These are phyloP conservation scores for Taxawa tesnikishii DNA, from an alignment of 2,329 filamentous ascomycete genomes.

Conservation along the genomic window DNA sequence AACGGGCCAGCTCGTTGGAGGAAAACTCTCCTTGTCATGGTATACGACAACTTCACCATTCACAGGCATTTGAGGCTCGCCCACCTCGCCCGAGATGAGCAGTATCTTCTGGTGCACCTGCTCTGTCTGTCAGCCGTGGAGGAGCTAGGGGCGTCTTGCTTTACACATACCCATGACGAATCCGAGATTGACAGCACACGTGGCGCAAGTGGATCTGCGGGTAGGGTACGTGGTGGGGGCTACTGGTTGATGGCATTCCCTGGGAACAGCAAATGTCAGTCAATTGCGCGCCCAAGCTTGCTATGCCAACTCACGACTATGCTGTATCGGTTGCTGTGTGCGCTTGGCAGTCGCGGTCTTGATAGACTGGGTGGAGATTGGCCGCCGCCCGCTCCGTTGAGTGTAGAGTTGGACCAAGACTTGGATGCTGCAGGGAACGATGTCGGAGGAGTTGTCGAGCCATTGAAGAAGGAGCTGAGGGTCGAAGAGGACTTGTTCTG, in stretches of 20 bases:
- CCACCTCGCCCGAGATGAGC: slow-evolving; percentile 68
- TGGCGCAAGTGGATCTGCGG: slow-evolving; percentile 69
- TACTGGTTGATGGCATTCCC: slow-evolving; percentile 36
- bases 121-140: slow-evolving; percentile 7
- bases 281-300: background rate
- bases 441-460: slow-evolving; percentile 61
- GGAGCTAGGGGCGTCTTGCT: background rate
- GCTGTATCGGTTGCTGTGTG: slow-evolving; percentile 44
- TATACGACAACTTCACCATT: slow-evolving; percentile 71
- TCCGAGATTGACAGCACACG: slow-evolving; percentile 67
- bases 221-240: no score
- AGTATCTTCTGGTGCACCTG: slow-evolving; percentile 88
- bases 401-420: slow-evolving; percentile 34
- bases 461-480: slow-evolving; percentile 43
- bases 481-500: slow-evolving; percentile 51
- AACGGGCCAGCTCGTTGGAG: slow-evolving; percentile 75
- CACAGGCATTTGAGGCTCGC: slow-evolving; percentile 56
- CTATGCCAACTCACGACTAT: slow-evolving; percentile 24
- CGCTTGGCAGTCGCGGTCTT: slow-evolving; percentile 16
- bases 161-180: slow-evolving; percentile 61
- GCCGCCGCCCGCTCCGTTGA: slow-evolving; percentile 41
- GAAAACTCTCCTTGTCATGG: slow-evolving; percentile 77
- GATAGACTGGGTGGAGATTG: slow-evolving; percentile 25
- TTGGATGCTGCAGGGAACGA: slow-evolving; percentile 41
- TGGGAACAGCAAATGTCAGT: slow-evolving; percentile 5